A percentile compares a stretch with the other conserved stretches of the same genome.
These are phyloP conservation scores for Dysphania ambrosioides DNA, from an alignment of 148 eudicot species.

Conservation along the genomic window DNA sequence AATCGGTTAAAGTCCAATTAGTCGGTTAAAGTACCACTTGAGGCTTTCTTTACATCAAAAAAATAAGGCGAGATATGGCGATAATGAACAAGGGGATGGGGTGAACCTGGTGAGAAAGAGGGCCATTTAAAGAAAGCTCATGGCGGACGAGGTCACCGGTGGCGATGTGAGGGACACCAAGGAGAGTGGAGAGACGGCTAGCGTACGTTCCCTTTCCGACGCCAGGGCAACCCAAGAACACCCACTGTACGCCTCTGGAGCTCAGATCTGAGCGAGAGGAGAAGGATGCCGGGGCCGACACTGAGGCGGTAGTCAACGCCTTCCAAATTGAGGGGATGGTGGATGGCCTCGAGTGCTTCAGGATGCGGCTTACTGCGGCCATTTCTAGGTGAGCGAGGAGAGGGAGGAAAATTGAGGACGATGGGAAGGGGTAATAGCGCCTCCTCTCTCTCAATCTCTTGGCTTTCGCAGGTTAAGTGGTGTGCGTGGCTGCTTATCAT, in stretches of 20 bases:
- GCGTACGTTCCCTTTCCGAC: constrained; percentile 97
- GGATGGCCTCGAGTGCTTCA: constrained; percentile 35
- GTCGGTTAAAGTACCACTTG: no score
- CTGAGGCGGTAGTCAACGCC: constrained; percentile 39
- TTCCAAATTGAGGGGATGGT: constrained; percentile 26
- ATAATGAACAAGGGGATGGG: no score
- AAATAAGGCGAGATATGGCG: no score
- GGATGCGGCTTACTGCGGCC: constrained; percentile 56
- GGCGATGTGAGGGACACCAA: constrained; percentile 94
- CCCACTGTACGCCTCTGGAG: constrained; percentile 72
- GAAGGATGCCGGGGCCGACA: constrained; percentile 23
- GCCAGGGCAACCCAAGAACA: constrained; percentile 86
- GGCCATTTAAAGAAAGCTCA: constrained; percentile 62
- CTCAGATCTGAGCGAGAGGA: constrained; percentile 31
- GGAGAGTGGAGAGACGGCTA: constrained; percentile 63
- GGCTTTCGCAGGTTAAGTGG: no score
- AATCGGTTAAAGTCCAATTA: no score
- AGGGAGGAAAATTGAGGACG: not conserved
- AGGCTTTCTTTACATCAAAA: no score
- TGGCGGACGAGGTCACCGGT: constrained; percentile 95
- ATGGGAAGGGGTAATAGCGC: not conserved
- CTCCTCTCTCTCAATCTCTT: not conserved
- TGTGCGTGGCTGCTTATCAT: no score
- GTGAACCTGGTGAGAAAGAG: constrained; percentile 59
- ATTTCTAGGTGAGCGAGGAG: constrained; percentile 6